Conservation (phyloP, 768 basidiomycete species). For the Butyriboletus loyo region DNA sequence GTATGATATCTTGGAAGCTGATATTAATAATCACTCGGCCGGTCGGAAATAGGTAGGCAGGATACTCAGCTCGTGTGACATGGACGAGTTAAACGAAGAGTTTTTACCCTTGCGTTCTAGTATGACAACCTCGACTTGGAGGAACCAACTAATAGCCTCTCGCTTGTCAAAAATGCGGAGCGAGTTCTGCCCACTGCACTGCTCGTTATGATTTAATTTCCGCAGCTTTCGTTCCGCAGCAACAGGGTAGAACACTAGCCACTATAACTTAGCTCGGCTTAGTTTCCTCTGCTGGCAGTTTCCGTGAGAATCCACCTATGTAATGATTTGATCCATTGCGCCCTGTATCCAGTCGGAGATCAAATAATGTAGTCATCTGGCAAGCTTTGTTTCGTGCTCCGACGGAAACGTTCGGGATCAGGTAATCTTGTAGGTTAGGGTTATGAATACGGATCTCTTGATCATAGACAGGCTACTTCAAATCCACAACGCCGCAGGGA, state of each 20-base stretch:
- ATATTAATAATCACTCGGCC: too few species aligned
- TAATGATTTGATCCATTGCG: too few species aligned
- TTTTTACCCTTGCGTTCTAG: too few species aligned
- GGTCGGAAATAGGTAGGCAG: not conserved
- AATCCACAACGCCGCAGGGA: not conserved
- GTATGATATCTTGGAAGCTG: too few species aligned
- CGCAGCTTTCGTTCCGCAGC: not conserved
- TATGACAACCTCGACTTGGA: not conserved
- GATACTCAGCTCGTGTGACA: not conserved
- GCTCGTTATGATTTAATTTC: not conserved
- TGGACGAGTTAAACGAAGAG: too few species aligned
- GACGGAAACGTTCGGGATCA: slow-evolving; percentile 1
- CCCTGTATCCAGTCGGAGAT: not conserved
- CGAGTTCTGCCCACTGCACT: not conserved
- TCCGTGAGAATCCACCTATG: too few species aligned
- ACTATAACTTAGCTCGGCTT: not conserved
- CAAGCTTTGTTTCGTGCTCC: not conserved
- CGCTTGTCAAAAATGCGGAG: not conserved
- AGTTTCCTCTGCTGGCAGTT: too few species aligned
- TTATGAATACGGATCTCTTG: not conserved
- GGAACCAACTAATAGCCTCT: too few species aligned
- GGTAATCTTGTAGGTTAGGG: not conserved
- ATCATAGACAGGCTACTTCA: too few species aligned
- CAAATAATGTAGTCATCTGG: not conserved
- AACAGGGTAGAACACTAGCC: too few species aligned